These are phyloP conservation scores for Digitaria exilis DNA, from an alignment of 202 grass and related monocot species.

Conservation along the genomic window DNA sequence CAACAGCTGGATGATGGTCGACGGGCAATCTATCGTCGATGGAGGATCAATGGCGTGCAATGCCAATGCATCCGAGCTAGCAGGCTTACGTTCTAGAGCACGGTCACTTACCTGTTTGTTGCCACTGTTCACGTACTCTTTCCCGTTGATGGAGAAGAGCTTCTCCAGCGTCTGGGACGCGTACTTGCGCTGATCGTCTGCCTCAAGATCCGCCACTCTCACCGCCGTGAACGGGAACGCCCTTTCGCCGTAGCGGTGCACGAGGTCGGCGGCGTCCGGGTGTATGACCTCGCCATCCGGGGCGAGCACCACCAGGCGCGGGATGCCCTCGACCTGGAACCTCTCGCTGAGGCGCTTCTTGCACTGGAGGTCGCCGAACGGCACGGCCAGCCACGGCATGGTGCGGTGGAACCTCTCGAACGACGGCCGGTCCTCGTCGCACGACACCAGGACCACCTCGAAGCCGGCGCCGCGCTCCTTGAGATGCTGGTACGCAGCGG, in stretches of 20 bases:
- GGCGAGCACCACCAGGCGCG: conserved; percentile 51
- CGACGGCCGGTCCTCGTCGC: conserved; percentile 60
- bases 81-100: conserved; percentile 8
- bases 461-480: conserved; percentile 37
- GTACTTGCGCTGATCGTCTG: conserved; percentile 48
- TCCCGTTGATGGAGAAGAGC: conserved; percentile 51
- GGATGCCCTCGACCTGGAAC: conserved; percentile 75
- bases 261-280: conserved; percentile 55
- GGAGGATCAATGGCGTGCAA: neutral
- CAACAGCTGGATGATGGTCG: conserved; percentile 30
- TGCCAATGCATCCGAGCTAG: neutral
- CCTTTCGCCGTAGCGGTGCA: conserved; percentile 44
- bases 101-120: conserved; percentile 33
- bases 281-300: conserved; percentile 32
- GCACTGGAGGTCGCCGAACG: conserved; percentile 51
- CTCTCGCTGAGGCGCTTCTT: conserved; percentile 56
- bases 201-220: conserved; percentile 60
- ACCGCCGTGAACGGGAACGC: conserved; percentile 67
- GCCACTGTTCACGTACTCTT: conserved; percentile 40
- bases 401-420: conserved; percentile 62
- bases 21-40: neutral
- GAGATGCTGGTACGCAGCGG: conserved; percentile 47
- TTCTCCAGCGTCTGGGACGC: conserved; percentile 70
- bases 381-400: conserved; percentile 70
- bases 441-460: conserved; percentile 67